These are phyloP conservation scores for Aspergillus fumigatus DNA, from an alignment of 2,329 filamentous ascomycete species.

Conservation along the genomic window DNA sequence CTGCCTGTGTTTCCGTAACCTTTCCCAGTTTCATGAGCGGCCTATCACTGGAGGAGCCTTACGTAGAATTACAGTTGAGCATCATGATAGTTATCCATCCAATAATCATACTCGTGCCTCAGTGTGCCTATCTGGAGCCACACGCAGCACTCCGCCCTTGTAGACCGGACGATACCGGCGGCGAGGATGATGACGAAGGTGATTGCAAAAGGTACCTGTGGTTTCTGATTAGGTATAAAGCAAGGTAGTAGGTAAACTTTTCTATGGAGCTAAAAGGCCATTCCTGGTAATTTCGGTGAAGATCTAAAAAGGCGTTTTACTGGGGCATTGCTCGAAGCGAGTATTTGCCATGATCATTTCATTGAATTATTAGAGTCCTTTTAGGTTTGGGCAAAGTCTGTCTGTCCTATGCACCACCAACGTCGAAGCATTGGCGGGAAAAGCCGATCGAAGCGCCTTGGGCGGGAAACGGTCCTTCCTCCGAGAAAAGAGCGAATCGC, in stretches of 20 bases:
- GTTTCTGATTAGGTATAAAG: neutral
- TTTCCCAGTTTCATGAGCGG: neutral
- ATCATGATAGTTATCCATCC: neutral
- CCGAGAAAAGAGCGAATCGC: neutral
- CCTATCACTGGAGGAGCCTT: neutral
- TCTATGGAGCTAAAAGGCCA: neutral
- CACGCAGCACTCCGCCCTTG: too few species aligned
- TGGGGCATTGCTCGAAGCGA: neutral
- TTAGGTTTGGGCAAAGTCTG: conserved; percentile 1
- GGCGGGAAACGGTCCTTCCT: conserved; percentile 8
- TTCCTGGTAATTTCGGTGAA: neutral
- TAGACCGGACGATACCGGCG: neutral
- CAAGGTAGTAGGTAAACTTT: neutral
- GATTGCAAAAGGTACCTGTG: neutral
- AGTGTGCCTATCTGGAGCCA: neutral
- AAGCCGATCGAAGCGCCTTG: conserved; percentile 9
- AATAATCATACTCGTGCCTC: too few species aligned
- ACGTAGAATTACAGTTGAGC: neutral
- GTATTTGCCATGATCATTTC: neutral
- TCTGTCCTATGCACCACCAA: conserved; percentile 2
- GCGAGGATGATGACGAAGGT: neutral
- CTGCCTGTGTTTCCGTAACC: neutral
- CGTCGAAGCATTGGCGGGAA: conserved; percentile 13
- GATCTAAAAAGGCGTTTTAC: neutral
- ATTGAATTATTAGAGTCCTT: neutral